phyloP scores from a whole-genome alignment of 331 rosid species.

The Arachis monticola region DNA sequence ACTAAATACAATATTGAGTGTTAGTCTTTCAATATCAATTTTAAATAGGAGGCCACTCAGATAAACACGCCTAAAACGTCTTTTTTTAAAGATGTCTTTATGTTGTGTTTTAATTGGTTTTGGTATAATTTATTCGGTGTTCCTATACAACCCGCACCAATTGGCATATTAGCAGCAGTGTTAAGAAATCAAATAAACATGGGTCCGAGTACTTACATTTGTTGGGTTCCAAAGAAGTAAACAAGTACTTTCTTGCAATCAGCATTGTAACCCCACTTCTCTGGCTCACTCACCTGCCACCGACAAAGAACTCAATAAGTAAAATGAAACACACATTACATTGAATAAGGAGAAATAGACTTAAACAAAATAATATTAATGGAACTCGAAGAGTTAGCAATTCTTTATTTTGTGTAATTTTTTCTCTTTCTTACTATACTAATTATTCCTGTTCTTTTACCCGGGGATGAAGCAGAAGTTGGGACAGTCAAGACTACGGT shows the following conservation, averaged over 20 bases:
- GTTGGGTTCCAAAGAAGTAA: slow-evolving; percentile 91
- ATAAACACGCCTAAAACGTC: too few relatives aligned
- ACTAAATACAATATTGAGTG: too few relatives aligned
- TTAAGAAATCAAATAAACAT: too few relatives aligned
- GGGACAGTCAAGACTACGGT: slow-evolving; percentile 4
- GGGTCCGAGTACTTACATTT: slow-evolving; percentile 67
- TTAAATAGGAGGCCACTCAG: too few relatives aligned
- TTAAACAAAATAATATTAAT: neutral
- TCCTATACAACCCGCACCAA: too few relatives aligned
- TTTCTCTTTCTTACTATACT: neutral
- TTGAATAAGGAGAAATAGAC: neutral
- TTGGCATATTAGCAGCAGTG: too few relatives aligned
- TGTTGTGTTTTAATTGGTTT: too few relatives aligned
- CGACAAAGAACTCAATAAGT: slow-evolving; percentile 44
- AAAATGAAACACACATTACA: slow-evolving; percentile 12
- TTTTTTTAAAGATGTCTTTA: too few relatives aligned
- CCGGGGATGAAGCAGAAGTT: neutral
- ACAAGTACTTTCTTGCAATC: slow-evolving; percentile 97
- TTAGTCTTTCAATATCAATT: too few relatives aligned
- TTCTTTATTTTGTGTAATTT: neutral
- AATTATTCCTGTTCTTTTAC: neutral
- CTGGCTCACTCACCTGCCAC: slow-evolving; percentile 93
- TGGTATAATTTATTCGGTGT: too few relatives aligned
- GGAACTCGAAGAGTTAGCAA: neutral
- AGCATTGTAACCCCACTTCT: slow-evolving; percentile 86